Evolutionary conservation across 208 protist genomes (phyloP).

Genomic region (Crithidia acanthocephali): DNA sequence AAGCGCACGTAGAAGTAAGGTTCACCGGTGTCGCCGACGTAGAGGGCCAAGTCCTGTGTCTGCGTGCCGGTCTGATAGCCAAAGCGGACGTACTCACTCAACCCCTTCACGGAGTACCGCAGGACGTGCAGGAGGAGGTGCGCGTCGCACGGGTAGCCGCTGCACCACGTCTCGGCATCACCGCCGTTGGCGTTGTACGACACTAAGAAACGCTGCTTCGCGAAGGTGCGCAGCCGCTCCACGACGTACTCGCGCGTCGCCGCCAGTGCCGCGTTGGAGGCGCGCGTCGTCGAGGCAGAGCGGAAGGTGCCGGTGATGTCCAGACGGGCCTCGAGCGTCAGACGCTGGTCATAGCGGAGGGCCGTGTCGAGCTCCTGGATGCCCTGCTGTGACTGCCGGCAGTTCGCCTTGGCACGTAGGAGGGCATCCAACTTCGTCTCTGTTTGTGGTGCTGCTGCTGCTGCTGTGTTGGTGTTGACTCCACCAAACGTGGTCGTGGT

Average conservation of each 20-base stretch:
- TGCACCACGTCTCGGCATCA: slow-evolving; percentile 53
- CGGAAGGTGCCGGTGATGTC: slow-evolving; percentile 66
- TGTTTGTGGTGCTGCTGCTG: slow-evolving; percentile 3
- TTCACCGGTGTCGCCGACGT: slow-evolving; percentile 75
- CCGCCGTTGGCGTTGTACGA: slow-evolving; percentile 58
- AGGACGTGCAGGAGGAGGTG: slow-evolving; percentile 84
- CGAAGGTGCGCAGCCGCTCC: slow-evolving; percentile 54
- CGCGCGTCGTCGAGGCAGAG: slow-evolving; percentile 2
- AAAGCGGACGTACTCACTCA: slow-evolving; percentile 66
- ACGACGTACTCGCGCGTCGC: slow-evolving; percentile 63
- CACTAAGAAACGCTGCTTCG: slow-evolving; percentile 46
- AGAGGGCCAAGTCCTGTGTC: slow-evolving; percentile 58
- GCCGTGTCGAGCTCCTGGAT: slow-evolving; percentile 55
- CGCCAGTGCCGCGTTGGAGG: slow-evolving; percentile 42
- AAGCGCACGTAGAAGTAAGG: slow-evolving; percentile 88
- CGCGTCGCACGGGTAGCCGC: slow-evolving; percentile 68
- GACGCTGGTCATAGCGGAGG: slow-evolving; percentile 61
- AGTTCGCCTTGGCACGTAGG: slow-evolving; percentile 39
- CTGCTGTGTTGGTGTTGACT: neutral
- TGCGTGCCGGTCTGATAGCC: slow-evolving; percentile 49
- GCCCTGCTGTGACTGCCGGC: slow-evolving; percentile 36
- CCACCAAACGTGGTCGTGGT: neutral
- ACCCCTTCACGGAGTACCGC: slow-evolving; percentile 56
- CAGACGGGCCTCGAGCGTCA: slow-evolving; percentile 67
- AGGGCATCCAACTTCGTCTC: slow-evolving; percentile 45